These are phyloP conservation scores for Coccomyxa subellipsoidea DNA, from an alignment of 163 green algal species.

Conservation along the genomic window DNA sequence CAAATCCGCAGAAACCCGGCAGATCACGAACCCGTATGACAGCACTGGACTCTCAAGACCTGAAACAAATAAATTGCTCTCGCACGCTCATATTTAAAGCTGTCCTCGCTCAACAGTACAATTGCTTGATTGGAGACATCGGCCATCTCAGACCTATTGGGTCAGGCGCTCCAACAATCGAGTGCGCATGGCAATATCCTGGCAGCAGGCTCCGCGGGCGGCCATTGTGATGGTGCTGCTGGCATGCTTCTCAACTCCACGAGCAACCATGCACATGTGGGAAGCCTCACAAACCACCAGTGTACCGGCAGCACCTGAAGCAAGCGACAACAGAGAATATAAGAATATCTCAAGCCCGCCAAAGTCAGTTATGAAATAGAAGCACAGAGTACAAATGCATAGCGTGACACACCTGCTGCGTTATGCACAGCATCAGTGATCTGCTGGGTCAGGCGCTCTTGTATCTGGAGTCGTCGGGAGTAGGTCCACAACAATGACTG, in stretches of 20 bases:
- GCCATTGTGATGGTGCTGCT: slow-evolving; percentile 76
- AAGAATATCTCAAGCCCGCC: slow-evolving; percentile 38
- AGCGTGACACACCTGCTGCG: slow-evolving; percentile 40
- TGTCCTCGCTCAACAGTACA: no score
- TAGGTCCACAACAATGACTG: slow-evolving; percentile 67
- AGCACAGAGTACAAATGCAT: no score
- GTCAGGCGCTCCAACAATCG: not conserved
- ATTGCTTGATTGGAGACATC: no score
- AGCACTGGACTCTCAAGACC: no score
- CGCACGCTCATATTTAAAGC: no score
- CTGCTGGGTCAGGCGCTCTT: slow-evolving; percentile 39
- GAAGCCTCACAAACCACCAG: slow-evolving; percentile 80
- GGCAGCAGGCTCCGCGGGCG: slow-evolving; percentile 42
- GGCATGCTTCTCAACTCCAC: slow-evolving; percentile 87
- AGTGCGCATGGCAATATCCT: slow-evolving; percentile 2
- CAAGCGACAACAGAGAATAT: not conserved
- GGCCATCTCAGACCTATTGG: not conserved
- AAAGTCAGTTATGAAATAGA: no score
- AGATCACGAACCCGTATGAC: no score
- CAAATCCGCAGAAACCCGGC: no score
- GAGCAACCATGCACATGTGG: slow-evolving; percentile 98
- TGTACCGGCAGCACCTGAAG: slow-evolving; percentile 27
- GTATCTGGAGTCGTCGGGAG: slow-evolving; percentile 61
- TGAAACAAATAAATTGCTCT: no score
- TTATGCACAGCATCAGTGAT: not conserved